phyloP scores from a whole-genome alignment of 371 early-diverging fungal species.

The Mucor indicus region DNA sequence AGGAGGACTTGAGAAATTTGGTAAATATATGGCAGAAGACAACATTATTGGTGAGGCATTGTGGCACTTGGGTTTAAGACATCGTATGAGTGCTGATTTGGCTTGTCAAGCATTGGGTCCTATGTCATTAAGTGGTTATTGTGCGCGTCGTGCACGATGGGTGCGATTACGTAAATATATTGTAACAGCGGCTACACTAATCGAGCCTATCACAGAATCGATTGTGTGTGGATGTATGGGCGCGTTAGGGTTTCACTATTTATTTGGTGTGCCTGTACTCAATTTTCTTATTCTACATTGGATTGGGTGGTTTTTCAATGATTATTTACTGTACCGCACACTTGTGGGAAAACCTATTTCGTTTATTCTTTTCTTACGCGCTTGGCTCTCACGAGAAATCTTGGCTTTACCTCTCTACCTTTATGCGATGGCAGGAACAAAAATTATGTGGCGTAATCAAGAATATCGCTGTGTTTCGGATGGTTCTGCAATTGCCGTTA shows the following conservation, averaged over 20 bases:
- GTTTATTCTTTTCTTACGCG: slow-evolving; percentile 40
- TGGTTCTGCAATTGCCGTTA: slow-evolving; percentile 52
- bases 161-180: slow-evolving; percentile 89
- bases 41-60: slow-evolving; percentile 88
- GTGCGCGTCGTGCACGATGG: slow-evolving; percentile 85
- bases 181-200: slow-evolving; percentile 78
- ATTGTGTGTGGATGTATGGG: slow-evolving; percentile 75
- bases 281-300: slow-evolving; percentile 68
- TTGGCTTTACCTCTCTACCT: slow-evolving; percentile 80
- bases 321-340: slow-evolving; percentile 58
- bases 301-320: slow-evolving; percentile 71
- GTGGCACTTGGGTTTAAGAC: slow-evolving; percentile 77
- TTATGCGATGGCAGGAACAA: slow-evolving; percentile 77
- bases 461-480: slow-evolving; percentile 51
- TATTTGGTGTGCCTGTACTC: slow-evolving; percentile 44
- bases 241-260: slow-evolving; percentile 50
- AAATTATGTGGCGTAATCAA: slow-evolving; percentile 85
- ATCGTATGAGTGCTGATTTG: slow-evolving; percentile 81
- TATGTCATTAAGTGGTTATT: slow-evolving; percentile 72
- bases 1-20: slow-evolving; percentile 85
- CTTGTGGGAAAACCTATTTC: slow-evolving; percentile 17
- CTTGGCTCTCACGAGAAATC: slow-evolving; percentile 79
- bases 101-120: slow-evolving; percentile 83
- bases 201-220: slow-evolving; percentile 92
- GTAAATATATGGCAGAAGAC: slow-evolving; percentile 91